Evolutionary conservation across 2,329 filamentous ascomycete genomes (phyloP).

Genomic region (Aspergillus caelatus): DNA sequence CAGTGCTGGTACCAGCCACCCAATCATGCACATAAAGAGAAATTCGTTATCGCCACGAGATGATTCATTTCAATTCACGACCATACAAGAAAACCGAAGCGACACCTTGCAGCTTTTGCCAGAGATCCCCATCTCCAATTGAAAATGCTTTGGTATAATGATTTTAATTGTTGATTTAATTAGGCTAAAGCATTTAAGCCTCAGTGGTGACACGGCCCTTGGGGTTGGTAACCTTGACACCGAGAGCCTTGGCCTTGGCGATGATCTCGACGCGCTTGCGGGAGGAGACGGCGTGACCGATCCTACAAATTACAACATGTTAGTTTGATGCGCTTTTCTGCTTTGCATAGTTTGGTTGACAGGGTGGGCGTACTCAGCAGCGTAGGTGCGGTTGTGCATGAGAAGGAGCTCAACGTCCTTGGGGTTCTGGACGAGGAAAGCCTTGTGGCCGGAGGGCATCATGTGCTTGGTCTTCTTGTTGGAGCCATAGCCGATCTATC

Average conservation of each 20-base stretch:
- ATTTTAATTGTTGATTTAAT: slow-evolving; percentile 24
- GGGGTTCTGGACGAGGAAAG: slow-evolving; percentile 97
- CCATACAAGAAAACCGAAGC: slow-evolving; percentile 17
- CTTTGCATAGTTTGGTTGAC: neutral
- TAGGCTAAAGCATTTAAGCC: slow-evolving; percentile 61
- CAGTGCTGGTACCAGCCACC: slow-evolving; percentile 1
- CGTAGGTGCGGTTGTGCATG: slow-evolving; percentile 99
- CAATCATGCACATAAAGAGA: slow-evolving; percentile 6
- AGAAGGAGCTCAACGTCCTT: slow-evolving; percentile 95
- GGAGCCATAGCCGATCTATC: slow-evolving; percentile 94
- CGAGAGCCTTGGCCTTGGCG: slow-evolving; percentile 93
- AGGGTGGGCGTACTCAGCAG: slow-evolving; percentile 77
- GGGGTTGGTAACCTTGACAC: slow-evolving; percentile 99
- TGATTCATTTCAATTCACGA: slow-evolving; percentile 16
- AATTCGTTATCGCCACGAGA: slow-evolving; percentile 16
- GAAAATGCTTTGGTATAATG: slow-evolving; percentile 15
- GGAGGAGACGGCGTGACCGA: slow-evolving; percentile 96
- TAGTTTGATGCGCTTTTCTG: neutral
- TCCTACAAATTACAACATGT: slow-evolving; percentile 58
- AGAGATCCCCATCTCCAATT: slow-evolving; percentile 9
- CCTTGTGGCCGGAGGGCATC: slow-evolving; percentile 99
- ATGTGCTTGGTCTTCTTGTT: slow-evolving; percentile 99
- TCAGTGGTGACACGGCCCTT: slow-evolving; percentile 99
- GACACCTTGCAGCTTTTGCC: slow-evolving; percentile 10
- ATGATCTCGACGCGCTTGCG: slow-evolving; percentile 99